Conservation (phyloP, 345 rosid species). For the Populus deltoides region DNA sequence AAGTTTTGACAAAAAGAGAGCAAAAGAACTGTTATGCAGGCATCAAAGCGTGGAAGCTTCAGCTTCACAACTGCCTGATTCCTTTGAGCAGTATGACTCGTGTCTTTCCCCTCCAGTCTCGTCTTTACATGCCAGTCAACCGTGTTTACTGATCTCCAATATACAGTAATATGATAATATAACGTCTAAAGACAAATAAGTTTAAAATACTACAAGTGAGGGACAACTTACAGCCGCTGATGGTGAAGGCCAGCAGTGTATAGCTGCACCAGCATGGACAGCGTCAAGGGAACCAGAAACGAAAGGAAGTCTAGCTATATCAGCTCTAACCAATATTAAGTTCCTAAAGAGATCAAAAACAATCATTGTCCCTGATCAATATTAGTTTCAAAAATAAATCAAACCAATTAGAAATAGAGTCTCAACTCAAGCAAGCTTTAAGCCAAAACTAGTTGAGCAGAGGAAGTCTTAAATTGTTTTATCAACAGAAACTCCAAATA, state of each 20-base stretch:
- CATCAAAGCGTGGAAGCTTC: conserved; percentile 1
- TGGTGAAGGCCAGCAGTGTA: conserved; percentile 96
- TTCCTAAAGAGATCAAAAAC: conserved; percentile 41
- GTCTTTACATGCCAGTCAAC: not conserved
- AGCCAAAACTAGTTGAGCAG: not conserved
- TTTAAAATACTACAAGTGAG: not conserved
- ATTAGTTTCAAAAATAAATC: not conserved
- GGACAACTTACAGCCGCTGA: conserved; percentile 59
- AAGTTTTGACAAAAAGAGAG: not conserved
- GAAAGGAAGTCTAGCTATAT: conserved; percentile 83
- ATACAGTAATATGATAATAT: not conserved
- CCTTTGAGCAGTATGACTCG: not conserved
- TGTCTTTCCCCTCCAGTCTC: not conserved
- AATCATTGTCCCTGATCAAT: not conserved
- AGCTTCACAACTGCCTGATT: not conserved
- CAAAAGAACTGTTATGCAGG: not conserved
- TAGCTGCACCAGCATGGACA: conserved; percentile 88
- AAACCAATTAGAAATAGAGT: conserved; percentile 3
- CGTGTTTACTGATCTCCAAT: not conserved
- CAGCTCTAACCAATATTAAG: conserved; percentile 73
- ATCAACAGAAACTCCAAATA: not conserved
- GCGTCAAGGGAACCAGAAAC: conserved; percentile 69
- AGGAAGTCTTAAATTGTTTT: conserved; percentile 3
- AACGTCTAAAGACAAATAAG: not conserved
- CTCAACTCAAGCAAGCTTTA: not conserved